These are phyloP conservation scores for Neonothopanus nambi DNA, from an alignment of 1,284 basidiomycete genomes.

Conservation along the genomic window DNA sequence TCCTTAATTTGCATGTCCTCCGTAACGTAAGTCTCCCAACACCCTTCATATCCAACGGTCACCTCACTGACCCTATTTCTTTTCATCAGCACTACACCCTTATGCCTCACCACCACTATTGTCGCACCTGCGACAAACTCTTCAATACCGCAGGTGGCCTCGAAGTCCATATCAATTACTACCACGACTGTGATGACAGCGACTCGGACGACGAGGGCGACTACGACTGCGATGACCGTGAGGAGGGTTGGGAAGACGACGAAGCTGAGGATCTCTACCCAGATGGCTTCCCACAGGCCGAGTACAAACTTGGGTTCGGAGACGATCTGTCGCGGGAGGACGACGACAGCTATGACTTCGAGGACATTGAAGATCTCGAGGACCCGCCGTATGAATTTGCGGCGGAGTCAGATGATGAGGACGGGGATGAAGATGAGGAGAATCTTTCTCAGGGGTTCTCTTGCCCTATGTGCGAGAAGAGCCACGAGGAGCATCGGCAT, in stretches of 20 bases:
- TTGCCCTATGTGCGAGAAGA: constrained; percentile 22
- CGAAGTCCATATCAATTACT: not conserved
- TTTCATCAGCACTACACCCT: constrained; percentile 17
- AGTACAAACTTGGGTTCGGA: constrained; percentile 9
- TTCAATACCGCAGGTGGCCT: no score
- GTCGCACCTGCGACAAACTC: constrained; percentile 19
- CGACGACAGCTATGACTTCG: constrained; percentile 19
- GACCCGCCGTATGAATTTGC: constrained; percentile 3
- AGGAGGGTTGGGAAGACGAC: constrained; percentile 19
- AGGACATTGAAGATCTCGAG: constrained; percentile 17
- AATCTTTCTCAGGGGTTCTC: constrained; percentile 9
- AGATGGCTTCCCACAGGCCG: constrained; percentile 9
- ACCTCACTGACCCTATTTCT: constrained; percentile 17
- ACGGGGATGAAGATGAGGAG: constrained; percentile 13
- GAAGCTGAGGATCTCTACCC: constrained; percentile 15
- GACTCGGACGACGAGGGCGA: constrained; percentile 8
- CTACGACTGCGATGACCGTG: no score
- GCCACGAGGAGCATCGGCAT: not conserved
- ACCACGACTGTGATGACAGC: constrained; percentile 15
- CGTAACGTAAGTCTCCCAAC: no score
- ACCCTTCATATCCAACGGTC: constrained; percentile 15
- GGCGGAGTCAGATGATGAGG: not conserved
- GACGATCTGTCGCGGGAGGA: constrained; percentile 18
- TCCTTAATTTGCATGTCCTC: no score
- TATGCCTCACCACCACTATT: constrained; percentile 19